Evolutionary conservation across 2,329 filamentous ascomycete genomes (phyloP).

Genomic region (Fusarium neocosmosporiellum): DNA sequence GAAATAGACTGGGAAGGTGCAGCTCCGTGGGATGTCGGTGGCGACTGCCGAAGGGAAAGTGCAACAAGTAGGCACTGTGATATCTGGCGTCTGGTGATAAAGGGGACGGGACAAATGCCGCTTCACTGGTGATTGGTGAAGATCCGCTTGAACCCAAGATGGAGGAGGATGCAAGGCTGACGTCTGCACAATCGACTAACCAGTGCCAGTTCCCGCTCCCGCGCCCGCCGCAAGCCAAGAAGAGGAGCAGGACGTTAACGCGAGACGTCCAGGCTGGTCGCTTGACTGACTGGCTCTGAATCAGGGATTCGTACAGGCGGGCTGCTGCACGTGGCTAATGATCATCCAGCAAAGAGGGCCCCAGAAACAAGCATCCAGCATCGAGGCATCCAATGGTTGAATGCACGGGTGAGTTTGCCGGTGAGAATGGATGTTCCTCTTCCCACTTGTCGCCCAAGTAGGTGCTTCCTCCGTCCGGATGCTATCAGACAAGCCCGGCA

Average conservation of each 20-base stretch:
- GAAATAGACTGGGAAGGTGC: slow-evolving; percentile 10
- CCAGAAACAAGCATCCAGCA: slow-evolving; percentile 17
- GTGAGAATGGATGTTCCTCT: slow-evolving; percentile 1
- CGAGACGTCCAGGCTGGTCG: slow-evolving; percentile 25
- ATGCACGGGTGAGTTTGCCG: not conserved
- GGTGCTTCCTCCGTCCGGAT: not conserved
- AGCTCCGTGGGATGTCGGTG: slow-evolving; percentile 15
- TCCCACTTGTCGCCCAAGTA: not conserved
- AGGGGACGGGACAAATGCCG: slow-evolving; percentile 7
- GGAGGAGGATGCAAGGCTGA: slow-evolving; percentile 33
- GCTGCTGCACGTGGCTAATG: slow-evolving; percentile 34
- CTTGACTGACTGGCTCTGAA: slow-evolving; percentile 22
- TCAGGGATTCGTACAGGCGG: slow-evolving; percentile 32
- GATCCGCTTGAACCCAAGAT: slow-evolving; percentile 12
- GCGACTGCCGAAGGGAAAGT: slow-evolving; percentile 20
- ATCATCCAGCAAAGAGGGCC: slow-evolving; percentile 17
- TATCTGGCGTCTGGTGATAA: slow-evolving; percentile 10
- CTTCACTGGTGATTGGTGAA: slow-evolving; percentile 34
- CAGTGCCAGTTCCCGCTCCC: slow-evolving; percentile 7
- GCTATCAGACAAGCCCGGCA: not conserved
- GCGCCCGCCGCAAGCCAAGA: slow-evolving; percentile 12
- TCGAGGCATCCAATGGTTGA: slow-evolving; percentile 8
- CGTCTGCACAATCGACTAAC: slow-evolving; percentile 18
- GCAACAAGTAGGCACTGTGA: not conserved
- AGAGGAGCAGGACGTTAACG: slow-evolving; percentile 13